Percentiles rank a stretch among this genome's conserved stretches.
Evolutionary conservation across 106 monocot genomes (phyloP).

Genomic region (Agapanthus africanus): DNA sequence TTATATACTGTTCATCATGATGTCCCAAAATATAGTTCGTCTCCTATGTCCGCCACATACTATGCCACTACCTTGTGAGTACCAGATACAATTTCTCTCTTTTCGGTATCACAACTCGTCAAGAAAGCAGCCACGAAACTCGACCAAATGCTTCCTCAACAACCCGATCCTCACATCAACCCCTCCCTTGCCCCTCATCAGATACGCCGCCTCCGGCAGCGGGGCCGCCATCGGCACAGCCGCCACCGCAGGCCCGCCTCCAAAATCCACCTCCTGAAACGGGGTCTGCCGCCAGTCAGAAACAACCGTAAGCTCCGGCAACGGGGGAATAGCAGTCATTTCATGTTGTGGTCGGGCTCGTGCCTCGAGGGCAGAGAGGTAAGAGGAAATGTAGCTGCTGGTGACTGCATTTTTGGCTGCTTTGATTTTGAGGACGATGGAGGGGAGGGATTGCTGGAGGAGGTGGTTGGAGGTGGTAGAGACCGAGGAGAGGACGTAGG

Average conservation of each 20-base stretch:
- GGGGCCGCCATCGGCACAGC: slow-evolving; percentile 29
- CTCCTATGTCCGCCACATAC: no score
- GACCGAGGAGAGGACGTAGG: slow-evolving; percentile 39
- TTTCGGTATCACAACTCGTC: slow-evolving; percentile 14
- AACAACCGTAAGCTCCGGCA: no score
- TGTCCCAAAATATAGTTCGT: no score
- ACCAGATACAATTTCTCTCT: no score
- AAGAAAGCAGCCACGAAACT: slow-evolving; percentile 15
- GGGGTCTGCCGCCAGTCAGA: slow-evolving; percentile 48
- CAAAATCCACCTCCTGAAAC: slow-evolving; percentile 32
- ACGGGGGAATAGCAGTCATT: slow-evolving; percentile 38
- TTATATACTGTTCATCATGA: no score
- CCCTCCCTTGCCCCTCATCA: slow-evolving; percentile 39
- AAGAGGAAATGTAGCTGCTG: slow-evolving; percentile 22
- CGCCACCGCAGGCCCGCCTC: slow-evolving; percentile 8
- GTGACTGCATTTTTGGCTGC: slow-evolving; percentile 19
- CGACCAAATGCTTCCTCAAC: slow-evolving; percentile 11
- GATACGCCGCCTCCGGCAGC: slow-evolving; percentile 27
- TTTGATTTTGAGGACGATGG: slow-evolving; percentile 28
- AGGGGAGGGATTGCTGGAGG: slow-evolving; percentile 6
- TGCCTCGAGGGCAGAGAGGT: slow-evolving; percentile 33
- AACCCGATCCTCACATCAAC: slow-evolving; percentile 44
- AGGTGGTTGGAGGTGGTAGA: slow-evolving; percentile 24
- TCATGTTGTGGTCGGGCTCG: slow-evolving; percentile 16
- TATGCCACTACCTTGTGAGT: no score